Evolutionary conservation across 73 alveolate genomes (phyloP).

Genomic region (Stentor coeruleus): DNA sequence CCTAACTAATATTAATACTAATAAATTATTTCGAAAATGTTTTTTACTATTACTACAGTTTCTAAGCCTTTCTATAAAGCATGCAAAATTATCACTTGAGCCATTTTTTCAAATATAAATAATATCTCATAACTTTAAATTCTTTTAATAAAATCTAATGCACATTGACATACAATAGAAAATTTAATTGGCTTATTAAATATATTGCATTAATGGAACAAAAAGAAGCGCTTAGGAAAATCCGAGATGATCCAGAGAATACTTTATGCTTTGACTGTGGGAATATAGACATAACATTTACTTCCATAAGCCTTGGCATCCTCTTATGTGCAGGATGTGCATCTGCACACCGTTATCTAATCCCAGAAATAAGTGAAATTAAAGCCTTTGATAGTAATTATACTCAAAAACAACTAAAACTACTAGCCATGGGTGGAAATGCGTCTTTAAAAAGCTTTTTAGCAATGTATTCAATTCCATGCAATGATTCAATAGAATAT

Average conservation of each 20-base stretch:
- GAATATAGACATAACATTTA: not conserved
- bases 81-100: too few relatives aligned
- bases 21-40: too few relatives aligned
- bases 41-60: too few relatives aligned
- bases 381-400: not conserved
- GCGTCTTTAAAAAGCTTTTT: not conserved
- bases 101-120: too few relatives aligned
- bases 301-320: not conserved
- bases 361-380: not conserved
- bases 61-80: too few relatives aligned
- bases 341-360: not conserved
- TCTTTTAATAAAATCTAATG: too few relatives aligned
- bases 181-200: too few relatives aligned
- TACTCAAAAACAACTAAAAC: not conserved
- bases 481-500: not conserved
- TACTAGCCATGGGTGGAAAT: not conserved
- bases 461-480: not conserved
- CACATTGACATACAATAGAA: too few relatives aligned
- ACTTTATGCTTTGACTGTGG: constrained; percentile 18
- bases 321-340: constrained; percentile 25
- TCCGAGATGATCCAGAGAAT: not conserved
- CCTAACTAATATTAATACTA: too few relatives aligned
- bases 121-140: too few relatives aligned
- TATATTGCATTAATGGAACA: too few relatives aligned
- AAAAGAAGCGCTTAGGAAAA: too few relatives aligned